Evolutionary conservation across 345 rosid species (phyloP).

Genomic region (Leavenworthia alabamica): DNA sequence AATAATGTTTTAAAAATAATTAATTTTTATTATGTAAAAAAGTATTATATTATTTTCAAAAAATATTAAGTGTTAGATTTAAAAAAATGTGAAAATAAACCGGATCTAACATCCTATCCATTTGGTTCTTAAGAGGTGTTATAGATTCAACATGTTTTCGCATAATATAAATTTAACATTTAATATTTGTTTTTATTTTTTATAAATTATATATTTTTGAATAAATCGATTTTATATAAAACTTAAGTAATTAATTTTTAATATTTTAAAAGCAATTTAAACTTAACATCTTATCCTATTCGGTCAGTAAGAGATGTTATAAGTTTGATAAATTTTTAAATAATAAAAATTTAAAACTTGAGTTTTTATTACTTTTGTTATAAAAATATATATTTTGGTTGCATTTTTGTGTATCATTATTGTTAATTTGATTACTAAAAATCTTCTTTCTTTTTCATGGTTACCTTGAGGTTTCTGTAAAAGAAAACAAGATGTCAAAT

Average conservation of each 20-base stretch:
- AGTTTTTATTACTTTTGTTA: no score
- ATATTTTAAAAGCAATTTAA: no score
- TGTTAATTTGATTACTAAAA: background rate
- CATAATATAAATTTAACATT: no score
- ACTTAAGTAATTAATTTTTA: background rate
- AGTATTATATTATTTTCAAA: no score
- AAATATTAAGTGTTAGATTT: no score
- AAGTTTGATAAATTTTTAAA: no score
- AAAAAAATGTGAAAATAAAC: no score
- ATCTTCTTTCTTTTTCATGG: constrained; percentile 23
- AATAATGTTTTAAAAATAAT: no score
- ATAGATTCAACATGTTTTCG: background rate
- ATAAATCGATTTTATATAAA: background rate
- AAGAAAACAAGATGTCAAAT: constrained; percentile 63
- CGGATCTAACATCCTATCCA: background rate
- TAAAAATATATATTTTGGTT: background rate
- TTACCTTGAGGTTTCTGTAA: constrained; percentile 93
- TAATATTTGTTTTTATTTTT: no score
- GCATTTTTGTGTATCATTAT: background rate
- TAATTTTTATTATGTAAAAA: no score
- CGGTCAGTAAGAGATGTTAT: background rate
- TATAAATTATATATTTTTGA: no score
- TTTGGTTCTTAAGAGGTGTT: background rate
- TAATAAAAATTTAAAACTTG: no score
- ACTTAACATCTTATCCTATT: background rate